Percentiles rank a stretch among this genome's conserved stretches.
Evolutionary conservation across 805 yeast species (phyloP).

Genomic region (Teunomyces gatunensis): DNA sequence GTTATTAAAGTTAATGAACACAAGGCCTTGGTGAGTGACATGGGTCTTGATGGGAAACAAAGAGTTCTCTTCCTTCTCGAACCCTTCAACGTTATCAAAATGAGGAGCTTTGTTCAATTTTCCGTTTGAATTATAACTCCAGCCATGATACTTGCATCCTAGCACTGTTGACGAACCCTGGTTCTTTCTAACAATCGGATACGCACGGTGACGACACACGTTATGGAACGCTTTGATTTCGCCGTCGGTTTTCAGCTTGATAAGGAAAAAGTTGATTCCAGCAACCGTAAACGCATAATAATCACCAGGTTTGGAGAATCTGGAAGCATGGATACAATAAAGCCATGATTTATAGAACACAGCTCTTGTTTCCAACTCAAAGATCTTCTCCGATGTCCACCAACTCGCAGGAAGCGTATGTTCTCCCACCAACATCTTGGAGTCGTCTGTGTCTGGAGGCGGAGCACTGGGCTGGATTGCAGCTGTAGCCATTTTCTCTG

Average conservation of each 20-base stretch:
- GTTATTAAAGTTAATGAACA: conserved; percentile 50
- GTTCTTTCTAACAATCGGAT: conserved; percentile 58
- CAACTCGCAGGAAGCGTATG: conserved; percentile 63
- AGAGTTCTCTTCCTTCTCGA: conserved; percentile 53
- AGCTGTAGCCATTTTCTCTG: conserved; percentile 16
- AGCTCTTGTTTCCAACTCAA: conserved; percentile 57
- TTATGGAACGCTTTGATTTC: conserved; percentile 60
- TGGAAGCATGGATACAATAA: conserved; percentile 49
- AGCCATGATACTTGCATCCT: conserved; percentile 64
- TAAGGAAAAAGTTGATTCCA: conserved; percentile 55
- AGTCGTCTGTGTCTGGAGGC: conserved; percentile 14
- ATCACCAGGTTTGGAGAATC: conserved; percentile 58
- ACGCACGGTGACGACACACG: conserved; percentile 65
- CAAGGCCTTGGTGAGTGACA: conserved; percentile 53
- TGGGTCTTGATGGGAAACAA: conserved; percentile 54
- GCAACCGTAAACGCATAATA: conserved; percentile 49
- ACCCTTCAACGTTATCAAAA: conserved; percentile 58
- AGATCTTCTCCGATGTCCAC: conserved; percentile 61
- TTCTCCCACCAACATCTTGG: conserved; percentile 22
- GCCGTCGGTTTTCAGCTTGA: conserved; percentile 47
- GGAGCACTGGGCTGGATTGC: conserved; percentile 22
- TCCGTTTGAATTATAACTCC: conserved; percentile 66
- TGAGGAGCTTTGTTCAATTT: conserved; percentile 59
- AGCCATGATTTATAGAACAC: conserved; percentile 58
- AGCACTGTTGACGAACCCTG: conserved; percentile 56